phyloP scores from a whole-genome alignment of 805 yeast genomes.

The Yueomyces sinensis region DNA sequence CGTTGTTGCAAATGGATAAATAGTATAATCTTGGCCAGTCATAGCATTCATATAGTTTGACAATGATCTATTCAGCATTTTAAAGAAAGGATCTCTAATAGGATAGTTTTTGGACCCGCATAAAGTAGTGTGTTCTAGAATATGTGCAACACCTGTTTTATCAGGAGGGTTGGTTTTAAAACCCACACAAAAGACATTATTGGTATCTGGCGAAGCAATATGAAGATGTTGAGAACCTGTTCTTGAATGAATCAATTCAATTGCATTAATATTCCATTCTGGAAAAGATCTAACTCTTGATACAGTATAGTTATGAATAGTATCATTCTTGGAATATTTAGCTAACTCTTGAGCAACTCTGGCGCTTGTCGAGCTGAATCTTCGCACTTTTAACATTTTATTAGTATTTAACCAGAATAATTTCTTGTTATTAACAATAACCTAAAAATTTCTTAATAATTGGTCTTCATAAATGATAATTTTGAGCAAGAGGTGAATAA shows the following conservation, averaged over 20 bases:
- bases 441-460: no score
- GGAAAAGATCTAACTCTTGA: slow-evolving; percentile 58
- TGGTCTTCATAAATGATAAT: no score
- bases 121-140: slow-evolving; percentile 86
- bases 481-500: no score
- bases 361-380: slow-evolving; percentile 15
- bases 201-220: slow-evolving; percentile 75
- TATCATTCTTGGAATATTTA: slow-evolving; percentile 52
- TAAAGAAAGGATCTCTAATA: slow-evolving; percentile 94
- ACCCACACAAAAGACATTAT: slow-evolving; percentile 78
- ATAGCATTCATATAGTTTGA: slow-evolving; percentile 97
- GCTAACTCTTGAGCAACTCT: slow-evolving; percentile 24
- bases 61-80: slow-evolving; percentile 89
- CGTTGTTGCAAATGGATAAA: slow-evolving; percentile 92
- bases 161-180: slow-evolving; percentile 94
- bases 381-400: slow-evolving; percentile 18
- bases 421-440: no score
- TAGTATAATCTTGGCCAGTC: slow-evolving; percentile 96
- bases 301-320: slow-evolving; percentile 55
- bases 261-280: slow-evolving; percentile 70
- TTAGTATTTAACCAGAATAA: no score
- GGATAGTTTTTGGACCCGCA: slow-evolving; percentile 91
- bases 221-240: slow-evolving; percentile 80
- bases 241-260: slow-evolving; percentile 47
- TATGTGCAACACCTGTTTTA: slow-evolving; percentile 92